These are phyloP conservation scores for Clavispora fructus DNA, from an alignment of 805 yeast genomes.

Conservation along the genomic window DNA sequence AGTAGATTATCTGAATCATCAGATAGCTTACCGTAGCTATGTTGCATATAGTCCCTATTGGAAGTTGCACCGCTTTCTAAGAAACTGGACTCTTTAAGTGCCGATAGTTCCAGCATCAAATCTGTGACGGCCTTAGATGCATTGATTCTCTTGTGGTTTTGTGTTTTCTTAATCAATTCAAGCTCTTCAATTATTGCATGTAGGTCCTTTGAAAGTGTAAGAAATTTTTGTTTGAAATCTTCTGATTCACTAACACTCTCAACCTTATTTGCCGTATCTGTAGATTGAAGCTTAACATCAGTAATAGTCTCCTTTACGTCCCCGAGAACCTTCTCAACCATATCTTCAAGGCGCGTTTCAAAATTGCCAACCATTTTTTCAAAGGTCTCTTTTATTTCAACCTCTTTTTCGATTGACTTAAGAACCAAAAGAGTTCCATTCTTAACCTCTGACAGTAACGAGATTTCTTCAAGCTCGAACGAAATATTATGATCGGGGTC, in stretches of 20 bases:
- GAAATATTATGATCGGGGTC: slow-evolving; percentile 56
- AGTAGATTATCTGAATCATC: slow-evolving; percentile 70
- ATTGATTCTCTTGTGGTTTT: slow-evolving; percentile 5
- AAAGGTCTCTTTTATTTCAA: slow-evolving; percentile 5
- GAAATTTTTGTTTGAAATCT: background rate
- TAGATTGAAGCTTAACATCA: background rate
- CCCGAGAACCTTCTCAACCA: background rate
- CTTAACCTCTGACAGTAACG: slow-evolving; percentile 48
- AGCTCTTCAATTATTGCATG: background rate
- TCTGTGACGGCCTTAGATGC: background rate
- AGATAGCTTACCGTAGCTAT: slow-evolving; percentile 67
- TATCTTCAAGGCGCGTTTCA: background rate
- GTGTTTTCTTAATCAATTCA: slow-evolving; percentile 18
- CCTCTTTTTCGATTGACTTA: slow-evolving; percentile 47
- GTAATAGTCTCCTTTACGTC: background rate
- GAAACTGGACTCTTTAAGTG: slow-evolving; percentile 34
- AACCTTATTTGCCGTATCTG: background rate
- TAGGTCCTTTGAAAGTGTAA: background rate
- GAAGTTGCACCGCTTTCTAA: slow-evolving; percentile 28
- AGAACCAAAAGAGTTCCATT: slow-evolving; percentile 50
- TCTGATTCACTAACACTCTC: background rate
- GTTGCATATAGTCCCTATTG: slow-evolving; percentile 62
- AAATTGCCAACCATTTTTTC: slow-evolving; percentile 14
- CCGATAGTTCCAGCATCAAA: background rate
- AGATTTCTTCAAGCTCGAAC: slow-evolving; percentile 75